A percentile compares a stretch with the other conserved stretches of the same genome.
These are phyloP conservation scores for Kurtzmaniella fragi DNA, from an alignment of 805 yeast genomes.

Conservation along the genomic window DNA sequence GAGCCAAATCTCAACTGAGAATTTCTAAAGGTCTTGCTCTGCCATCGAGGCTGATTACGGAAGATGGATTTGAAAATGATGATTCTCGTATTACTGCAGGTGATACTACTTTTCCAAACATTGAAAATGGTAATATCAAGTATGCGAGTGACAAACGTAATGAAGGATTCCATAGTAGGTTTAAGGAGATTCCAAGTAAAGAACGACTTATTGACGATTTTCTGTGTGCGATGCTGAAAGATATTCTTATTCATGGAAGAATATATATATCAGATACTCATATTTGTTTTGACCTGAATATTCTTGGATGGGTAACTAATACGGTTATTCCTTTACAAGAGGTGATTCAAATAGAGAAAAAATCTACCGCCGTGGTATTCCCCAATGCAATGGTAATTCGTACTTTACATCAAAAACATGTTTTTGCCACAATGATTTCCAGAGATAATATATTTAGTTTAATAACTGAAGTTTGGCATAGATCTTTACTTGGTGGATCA, in stretches of 20 bases:
- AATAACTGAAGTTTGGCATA: slow-evolving; percentile 60
- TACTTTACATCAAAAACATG: slow-evolving; percentile 57
- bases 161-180: slow-evolving; percentile 54
- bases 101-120: slow-evolving; percentile 5
- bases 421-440: slow-evolving; percentile 60
- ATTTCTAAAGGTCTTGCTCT: slow-evolving; percentile 2
- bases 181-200: slow-evolving; percentile 44
- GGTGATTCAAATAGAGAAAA: slow-evolving; percentile 59
- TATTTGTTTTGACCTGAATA: slow-evolving; percentile 61
- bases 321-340: slow-evolving; percentile 54
- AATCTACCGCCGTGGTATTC: slow-evolving; percentile 59
- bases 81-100: slow-evolving; percentile 6
- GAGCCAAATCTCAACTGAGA: slow-evolving; percentile 3
- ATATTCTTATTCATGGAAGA: slow-evolving; percentile 64
- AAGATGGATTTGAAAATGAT: slow-evolving; percentile 7
- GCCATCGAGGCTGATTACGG: slow-evolving; percentile 1
- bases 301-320: slow-evolving; percentile 63
- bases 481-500: slow-evolving; percentile 24
- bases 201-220: slow-evolving; percentile 59
- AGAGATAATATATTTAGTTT: slow-evolving; percentile 51
- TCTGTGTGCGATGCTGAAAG: slow-evolving; percentile 62
- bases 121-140: slow-evolving; percentile 14
- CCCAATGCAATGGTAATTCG: slow-evolving; percentile 65
- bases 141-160: slow-evolving; percentile 49
- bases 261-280: slow-evolving; percentile 52